Conservation (phyloP, 257 asterid species). For the Solanum chiquidenum region DNA sequence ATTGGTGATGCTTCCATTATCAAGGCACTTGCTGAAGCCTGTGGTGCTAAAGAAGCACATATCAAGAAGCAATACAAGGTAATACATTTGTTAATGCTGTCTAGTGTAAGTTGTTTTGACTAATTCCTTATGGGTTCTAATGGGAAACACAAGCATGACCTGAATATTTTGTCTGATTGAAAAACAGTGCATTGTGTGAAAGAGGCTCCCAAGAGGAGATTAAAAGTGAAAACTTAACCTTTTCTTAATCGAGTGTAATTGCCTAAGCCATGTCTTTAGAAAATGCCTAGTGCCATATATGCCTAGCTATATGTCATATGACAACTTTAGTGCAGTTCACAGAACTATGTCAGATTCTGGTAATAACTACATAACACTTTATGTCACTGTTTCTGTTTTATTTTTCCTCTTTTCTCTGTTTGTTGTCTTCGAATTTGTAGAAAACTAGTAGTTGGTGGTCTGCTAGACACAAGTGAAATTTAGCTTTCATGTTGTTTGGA, state of each 20-base stretch:
- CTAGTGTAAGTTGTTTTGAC: background rate
- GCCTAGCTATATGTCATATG: background rate
- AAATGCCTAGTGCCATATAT: background rate
- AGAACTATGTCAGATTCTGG: background rate
- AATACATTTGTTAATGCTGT: background rate
- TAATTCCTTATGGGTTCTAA: background rate
- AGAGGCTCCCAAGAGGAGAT: background rate
- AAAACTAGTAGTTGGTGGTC: background rate
- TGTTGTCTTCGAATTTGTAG: background rate
- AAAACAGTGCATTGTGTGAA: background rate
- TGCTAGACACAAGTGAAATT: background rate
- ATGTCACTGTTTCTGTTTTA: background rate
- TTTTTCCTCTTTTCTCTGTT: background rate
- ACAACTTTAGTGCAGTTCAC: background rate
- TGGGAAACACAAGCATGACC: background rate
- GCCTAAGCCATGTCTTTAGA: background rate
- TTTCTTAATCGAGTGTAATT: background rate
- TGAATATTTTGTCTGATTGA: background rate
- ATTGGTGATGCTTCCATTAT: slow-evolving; percentile 76
- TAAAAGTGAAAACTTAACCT: background rate
- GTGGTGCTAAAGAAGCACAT: slow-evolving; percentile 73
- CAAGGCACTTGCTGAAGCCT: slow-evolving; percentile 91
- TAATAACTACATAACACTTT: background rate
- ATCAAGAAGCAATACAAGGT: slow-evolving; percentile 77
- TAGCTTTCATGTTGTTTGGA: background rate